Percentiles rank a stretch among this genome's conserved stretches.
phyloP scores from a whole-genome alignment of 345 rosid genomes.

The Acer campestre region DNA sequence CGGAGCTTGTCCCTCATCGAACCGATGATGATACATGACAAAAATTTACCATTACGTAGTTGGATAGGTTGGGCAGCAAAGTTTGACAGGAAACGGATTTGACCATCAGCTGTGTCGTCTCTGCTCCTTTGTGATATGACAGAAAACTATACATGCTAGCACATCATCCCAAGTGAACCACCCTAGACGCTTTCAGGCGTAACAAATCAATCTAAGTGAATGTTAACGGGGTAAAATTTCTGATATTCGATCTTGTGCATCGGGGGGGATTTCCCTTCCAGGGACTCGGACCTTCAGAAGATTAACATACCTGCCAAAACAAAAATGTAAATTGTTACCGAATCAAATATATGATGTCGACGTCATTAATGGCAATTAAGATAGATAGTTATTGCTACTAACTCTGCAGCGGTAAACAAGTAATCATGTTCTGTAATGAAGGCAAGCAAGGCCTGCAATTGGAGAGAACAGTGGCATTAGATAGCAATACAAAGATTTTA shows the following conservation, averaged over 20 bases:
- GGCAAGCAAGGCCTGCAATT: slow-evolving; percentile 79
- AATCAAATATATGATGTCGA: neutral
- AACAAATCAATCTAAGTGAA: neutral
- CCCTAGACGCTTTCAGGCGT: neutral
- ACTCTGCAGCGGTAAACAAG: slow-evolving; percentile 78
- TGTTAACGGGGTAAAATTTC: slow-evolving; percentile 61
- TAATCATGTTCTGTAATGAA: slow-evolving; percentile 74
- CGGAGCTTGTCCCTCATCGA: neutral
- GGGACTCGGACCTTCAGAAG: slow-evolving; percentile 83
- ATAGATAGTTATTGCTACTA: slow-evolving; percentile 29
- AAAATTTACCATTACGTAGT: neutral
- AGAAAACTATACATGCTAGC: slow-evolving; percentile 16
- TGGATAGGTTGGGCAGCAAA: neutral
- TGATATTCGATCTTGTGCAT: slow-evolving; percentile 68
- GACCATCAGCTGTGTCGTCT: neutral
- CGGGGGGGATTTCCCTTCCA: slow-evolving; percentile 83
- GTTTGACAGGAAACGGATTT: slow-evolving; percentile 8
- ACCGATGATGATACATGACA: neutral
- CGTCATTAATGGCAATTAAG: neutral
- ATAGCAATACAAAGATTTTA: neutral
- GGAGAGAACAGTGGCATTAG: neutral
- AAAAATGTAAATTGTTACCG: neutral
- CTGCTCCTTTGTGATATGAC: neutral
- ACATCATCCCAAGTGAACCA: neutral
- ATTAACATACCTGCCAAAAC: slow-evolving; percentile 63